Evolutionary conservation across 163 green algal genomes (phyloP).

Genomic region (Botryococcus braunii): DNA sequence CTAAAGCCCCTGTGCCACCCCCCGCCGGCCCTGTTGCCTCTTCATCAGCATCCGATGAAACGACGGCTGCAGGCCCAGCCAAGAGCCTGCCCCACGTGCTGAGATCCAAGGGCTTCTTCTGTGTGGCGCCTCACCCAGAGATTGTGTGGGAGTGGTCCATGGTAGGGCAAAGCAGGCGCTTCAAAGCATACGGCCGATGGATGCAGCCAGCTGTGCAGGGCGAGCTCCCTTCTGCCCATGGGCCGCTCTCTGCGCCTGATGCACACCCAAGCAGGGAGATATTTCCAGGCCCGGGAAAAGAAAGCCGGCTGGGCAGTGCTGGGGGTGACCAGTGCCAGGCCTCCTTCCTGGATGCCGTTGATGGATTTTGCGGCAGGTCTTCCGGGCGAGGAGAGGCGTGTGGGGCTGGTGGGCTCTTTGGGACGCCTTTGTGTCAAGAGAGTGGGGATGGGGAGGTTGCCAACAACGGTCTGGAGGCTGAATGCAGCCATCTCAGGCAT

Average conservation of each 20-base stretch:
- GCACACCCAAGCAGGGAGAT: not conserved
- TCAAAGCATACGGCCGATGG: conserved; percentile 3
- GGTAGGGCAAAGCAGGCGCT: not conserved
- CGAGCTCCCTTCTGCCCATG: not conserved
- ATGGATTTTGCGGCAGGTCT: too few species aligned
- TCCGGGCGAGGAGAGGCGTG: too few species aligned
- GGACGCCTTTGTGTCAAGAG: too few species aligned
- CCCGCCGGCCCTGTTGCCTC: too few species aligned
- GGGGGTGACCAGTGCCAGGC: not conserved
- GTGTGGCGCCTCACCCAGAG: not conserved
- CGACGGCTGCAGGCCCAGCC: too few species aligned
- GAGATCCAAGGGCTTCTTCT: conserved; percentile 8
- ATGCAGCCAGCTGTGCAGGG: not conserved
- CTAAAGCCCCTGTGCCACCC: too few species aligned
- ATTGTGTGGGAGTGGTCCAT: conserved; percentile 3
- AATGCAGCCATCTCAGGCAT: too few species aligned
- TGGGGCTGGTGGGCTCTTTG: too few species aligned
- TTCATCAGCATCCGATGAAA: too few species aligned
- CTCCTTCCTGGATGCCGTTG: not conserved
- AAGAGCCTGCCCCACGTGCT: not conserved
- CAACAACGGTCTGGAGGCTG: too few species aligned
- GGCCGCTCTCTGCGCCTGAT: not conserved
- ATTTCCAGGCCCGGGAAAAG: not conserved
- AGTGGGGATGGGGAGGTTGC: too few species aligned
- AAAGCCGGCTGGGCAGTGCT: not conserved